phyloP scores from a whole-genome alignment of 768 basidiomycete species.

The Pisolithus marmoratus region DNA sequence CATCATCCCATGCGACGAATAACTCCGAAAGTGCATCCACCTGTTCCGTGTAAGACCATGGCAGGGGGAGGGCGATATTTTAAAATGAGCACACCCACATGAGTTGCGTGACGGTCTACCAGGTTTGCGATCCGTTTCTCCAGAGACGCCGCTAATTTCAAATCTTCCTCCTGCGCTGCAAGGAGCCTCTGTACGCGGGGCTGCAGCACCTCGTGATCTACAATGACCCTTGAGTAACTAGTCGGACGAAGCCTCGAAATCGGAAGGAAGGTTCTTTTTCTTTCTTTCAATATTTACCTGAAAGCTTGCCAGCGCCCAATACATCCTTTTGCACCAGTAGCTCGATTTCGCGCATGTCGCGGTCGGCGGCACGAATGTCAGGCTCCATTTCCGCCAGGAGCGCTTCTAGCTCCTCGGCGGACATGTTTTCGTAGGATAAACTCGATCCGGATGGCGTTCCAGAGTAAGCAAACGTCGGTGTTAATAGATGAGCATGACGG shows the following conservation, averaged over 20 bases:
- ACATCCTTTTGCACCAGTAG: slow-evolving; percentile 65
- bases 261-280: slow-evolving; percentile 1
- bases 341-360: slow-evolving; percentile 76
- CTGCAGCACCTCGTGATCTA: slow-evolving; percentile 59
- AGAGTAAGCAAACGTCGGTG: slow-evolving; percentile 73
- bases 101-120: slow-evolving; percentile 65
- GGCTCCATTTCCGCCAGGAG: slow-evolving; percentile 75
- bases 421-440: slow-evolving; percentile 60
- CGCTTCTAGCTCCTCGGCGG: slow-evolving; percentile 62
- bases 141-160: slow-evolving; percentile 47
- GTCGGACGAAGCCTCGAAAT: background rate
- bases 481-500: slow-evolving; percentile 67
- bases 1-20: slow-evolving; percentile 83
- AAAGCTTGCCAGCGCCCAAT: slow-evolving; percentile 64
- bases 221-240: background rate
- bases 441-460: slow-evolving; percentile 44
- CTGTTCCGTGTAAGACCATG: slow-evolving; percentile 29
- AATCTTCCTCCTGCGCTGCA: slow-evolving; percentile 54
- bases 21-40: slow-evolving; percentile 78
- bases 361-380: slow-evolving; percentile 77
- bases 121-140: slow-evolving; percentile 62
- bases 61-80: background rate
- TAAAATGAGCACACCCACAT: slow-evolving; percentile 39
- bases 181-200: slow-evolving; percentile 63
- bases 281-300: slow-evolving; percentile 33